Evolutionary conservation across 2,329 filamentous ascomycete species (phyloP), one percentile per base, ranked within the genome.

Genomic region (Lecanoromycetidae sp.): DNA sequence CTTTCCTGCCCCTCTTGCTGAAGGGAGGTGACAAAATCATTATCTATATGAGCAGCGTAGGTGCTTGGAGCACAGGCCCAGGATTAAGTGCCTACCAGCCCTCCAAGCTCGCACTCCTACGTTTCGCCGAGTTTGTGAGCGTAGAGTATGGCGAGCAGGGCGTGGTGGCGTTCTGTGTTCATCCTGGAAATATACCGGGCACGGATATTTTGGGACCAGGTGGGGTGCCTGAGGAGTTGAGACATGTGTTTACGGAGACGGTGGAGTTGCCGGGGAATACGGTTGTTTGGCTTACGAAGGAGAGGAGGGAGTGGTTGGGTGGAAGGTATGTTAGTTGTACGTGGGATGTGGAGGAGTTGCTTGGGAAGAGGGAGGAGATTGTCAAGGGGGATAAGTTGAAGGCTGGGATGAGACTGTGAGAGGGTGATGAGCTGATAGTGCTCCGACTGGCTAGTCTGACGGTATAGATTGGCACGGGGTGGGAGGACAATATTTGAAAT

Each of bases 101-200:
- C 2, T 63, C 61, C 30, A 77, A 77, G 56, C 59, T 75, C 26
- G 74, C 72, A 3, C 52, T 74, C 22, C 54, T 68, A 13, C 62
- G 71, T 9, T 63, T 77, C 36, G 70, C 67, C 1, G 72, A 77
- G 55, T 71, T 67, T 51, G 51, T 74, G 7, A 61, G 64, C 32
- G 58, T 57, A 0, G 75, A 76, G 37, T 70, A 74, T 54, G 61
- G 54, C 2, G 54, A 63, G 36, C 30, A 71, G 51, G 69, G 69
- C 2, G 42, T 72, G 3, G 36, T 69, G 13, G 60, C 64, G 4
- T 67, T 66, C 39, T 57, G 60, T 2, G 44, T 71, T 0, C 65
- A 71, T 55, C 66, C 67, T 1, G 66, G 63, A 1, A 60, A 59
- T 1, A 57, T 67, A 5, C 46, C 54, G n/a, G 38, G 44, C 9